phyloP scores from a whole-genome alignment of 805 yeast species.

The Saccharomycopsis capsularis region DNA sequence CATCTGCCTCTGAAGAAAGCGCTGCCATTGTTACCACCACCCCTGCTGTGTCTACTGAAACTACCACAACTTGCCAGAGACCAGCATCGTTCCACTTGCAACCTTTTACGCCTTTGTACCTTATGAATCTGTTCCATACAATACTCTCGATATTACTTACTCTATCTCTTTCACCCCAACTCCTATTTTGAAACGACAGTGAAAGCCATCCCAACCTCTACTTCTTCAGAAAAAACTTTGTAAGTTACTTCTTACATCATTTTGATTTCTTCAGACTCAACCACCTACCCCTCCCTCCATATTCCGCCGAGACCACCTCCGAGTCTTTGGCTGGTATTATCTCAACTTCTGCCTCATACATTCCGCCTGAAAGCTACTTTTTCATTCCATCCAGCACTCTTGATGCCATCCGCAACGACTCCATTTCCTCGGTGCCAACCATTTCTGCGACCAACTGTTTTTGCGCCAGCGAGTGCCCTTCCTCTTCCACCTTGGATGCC shows the following conservation, averaged over 20 bases:
- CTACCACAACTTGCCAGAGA: neutral
- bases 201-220: too few species aligned
- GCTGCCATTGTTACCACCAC: conserved; percentile 4
- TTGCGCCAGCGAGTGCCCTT: too few species aligned
- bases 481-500: neutral
- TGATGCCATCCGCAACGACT: conserved; percentile 12
- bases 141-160: conserved; percentile 8
- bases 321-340: conserved; percentile 9
- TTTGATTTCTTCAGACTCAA: too few species aligned
- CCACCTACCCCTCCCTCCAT: conserved; percentile 17
- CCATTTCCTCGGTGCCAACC: neutral
- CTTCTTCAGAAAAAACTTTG: conserved; percentile 13
- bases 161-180: too few species aligned
- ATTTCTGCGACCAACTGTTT: too few species aligned
- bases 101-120: too few species aligned
- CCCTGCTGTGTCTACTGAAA: neutral
- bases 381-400: conserved; percentile 18
- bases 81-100: too few species aligned
- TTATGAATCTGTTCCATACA: neutral
- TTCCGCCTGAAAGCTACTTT: too few species aligned
- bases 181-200: too few species aligned
- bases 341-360: conserved; percentile 12
- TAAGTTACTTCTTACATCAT: conserved; percentile 10
- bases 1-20: conserved; percentile 11
- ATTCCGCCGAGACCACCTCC: neutral